Percentiles rank a stretch among this genome's conserved stretches.
These are phyloP conservation scores for Cucurbita maxima DNA, from an alignment of 306 rosid species.

Conservation along the genomic window DNA sequence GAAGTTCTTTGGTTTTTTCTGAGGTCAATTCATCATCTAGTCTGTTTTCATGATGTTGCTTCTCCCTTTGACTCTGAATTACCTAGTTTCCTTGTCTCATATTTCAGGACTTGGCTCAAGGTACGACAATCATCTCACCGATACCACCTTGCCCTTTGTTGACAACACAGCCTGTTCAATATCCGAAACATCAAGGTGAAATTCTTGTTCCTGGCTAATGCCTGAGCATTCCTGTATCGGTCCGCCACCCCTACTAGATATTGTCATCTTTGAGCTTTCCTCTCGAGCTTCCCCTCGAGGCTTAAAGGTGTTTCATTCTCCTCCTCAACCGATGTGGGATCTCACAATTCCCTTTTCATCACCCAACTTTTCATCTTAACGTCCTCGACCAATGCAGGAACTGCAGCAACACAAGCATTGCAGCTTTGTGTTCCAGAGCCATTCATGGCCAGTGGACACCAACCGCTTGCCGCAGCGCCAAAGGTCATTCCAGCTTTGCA, in stretches of 20 bases:
- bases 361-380: neutral
- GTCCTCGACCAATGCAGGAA: slow-evolving; percentile 23
- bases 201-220: neutral
- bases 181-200: slow-evolving; percentile 74
- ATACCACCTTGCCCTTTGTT: slow-evolving; percentile 39
- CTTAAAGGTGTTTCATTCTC: no score
- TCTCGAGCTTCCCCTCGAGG: no score
- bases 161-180: slow-evolving; percentile 43
- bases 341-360: neutral
- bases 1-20: neutral
- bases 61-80: neutral
- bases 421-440: slow-evolving; percentile 45
- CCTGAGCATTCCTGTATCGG: neutral
- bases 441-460: slow-evolving; percentile 35
- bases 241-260: no score
- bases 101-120: slow-evolving; percentile 62
- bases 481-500: slow-evolving; percentile 45
- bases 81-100: slow-evolving; percentile 12
- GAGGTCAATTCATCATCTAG: neutral
- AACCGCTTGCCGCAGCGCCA: slow-evolving; percentile 41
- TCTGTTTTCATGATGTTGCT: neutral
- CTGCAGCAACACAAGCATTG: slow-evolving; percentile 39
- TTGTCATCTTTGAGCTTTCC: no score
- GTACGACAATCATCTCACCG: slow-evolving; percentile 38
- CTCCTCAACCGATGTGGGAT: no score